These are phyloP conservation scores for Coprinopsis cinerea DNA, from an alignment of 768 basidiomycete species.

Conservation along the genomic window DNA sequence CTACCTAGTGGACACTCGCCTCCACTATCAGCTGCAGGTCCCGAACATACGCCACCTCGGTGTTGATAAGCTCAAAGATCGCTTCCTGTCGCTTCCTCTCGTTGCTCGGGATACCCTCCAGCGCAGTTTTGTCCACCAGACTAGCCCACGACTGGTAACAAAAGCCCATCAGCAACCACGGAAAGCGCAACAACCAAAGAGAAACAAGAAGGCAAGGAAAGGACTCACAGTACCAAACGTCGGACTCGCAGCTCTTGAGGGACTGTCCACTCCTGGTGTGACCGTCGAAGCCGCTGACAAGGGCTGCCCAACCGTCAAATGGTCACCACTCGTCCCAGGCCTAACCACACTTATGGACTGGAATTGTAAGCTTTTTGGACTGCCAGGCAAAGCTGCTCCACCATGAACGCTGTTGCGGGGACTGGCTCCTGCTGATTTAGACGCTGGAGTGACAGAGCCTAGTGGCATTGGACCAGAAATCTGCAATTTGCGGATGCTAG, in stretches of 20 bases:
- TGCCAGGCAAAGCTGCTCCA: not conserved
- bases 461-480: slow-evolving; percentile 69
- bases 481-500: slow-evolving; percentile 30
- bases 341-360: not conserved
- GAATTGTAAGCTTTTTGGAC: not conserved
- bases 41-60: slow-evolving; percentile 85
- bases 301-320: not conserved
- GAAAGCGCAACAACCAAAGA: not conserved
- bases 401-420: not conserved
- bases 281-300: not conserved
- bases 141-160: slow-evolving; percentile 80
- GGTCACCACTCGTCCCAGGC: slow-evolving; percentile 16
- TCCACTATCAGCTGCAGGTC: slow-evolving; percentile 90
- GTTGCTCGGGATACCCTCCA: slow-evolving; percentile 69
- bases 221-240: slow-evolving; percentile 60
- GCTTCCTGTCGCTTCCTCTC: slow-evolving; percentile 93
- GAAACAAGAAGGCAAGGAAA: not conserved
- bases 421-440: not conserved
- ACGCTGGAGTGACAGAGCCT: slow-evolving; percentile 11
- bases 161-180: slow-evolving; percentile 5
- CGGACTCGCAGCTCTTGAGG: slow-evolving; percentile 44
- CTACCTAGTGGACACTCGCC: slow-evolving; percentile 34
- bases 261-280: slow-evolving; percentile 15
- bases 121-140: slow-evolving; percentile 75
- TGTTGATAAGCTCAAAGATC: slow-evolving; percentile 92